phyloP scores from a whole-genome alignment of 805 yeast genomes.

The Saccharomyces jurei region DNA sequence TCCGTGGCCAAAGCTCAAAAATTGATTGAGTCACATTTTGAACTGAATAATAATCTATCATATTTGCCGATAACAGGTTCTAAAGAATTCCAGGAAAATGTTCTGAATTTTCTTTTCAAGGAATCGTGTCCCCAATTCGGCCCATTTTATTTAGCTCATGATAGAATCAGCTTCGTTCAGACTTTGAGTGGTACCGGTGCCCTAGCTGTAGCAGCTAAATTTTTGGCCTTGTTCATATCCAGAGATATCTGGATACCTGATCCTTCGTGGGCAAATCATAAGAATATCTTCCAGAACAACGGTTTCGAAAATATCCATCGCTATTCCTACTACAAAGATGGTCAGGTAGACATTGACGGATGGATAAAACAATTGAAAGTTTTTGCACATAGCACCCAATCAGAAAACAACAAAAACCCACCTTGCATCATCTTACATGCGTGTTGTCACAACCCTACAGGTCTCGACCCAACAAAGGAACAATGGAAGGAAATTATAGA shows the following conservation, averaged over 20 bases:
- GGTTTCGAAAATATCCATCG: conserved; percentile 50
- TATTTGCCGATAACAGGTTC: conserved; percentile 68
- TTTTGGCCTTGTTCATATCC: conserved; percentile 45
- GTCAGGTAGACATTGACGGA: conserved; percentile 57
- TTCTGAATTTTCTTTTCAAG: conserved; percentile 64
- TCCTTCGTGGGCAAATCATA: conserved; percentile 94
- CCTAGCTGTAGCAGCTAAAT: conserved; percentile 73
- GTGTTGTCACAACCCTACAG: conserved; percentile 96
- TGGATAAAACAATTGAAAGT: conserved; percentile 48
- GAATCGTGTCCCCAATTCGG: conserved; percentile 45
- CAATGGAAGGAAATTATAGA: conserved; percentile 76
- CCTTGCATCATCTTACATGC: conserved; percentile 67
- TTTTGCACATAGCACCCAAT: conserved; percentile 16
- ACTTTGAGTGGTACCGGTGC: conserved; percentile 96
- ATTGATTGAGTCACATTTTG: conserved; percentile 35
- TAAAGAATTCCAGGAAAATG: conserved; percentile 54
- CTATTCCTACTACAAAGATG: conserved; percentile 70
- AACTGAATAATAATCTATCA: conserved; percentile 54
- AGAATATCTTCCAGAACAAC: conserved; percentile 65
- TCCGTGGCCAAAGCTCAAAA: conserved; percentile 25
- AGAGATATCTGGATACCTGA: conserved; percentile 57
- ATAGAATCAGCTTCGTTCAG: conserved; percentile 74
- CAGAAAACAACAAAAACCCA: conserved; percentile 46
- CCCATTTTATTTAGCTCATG: conserved; percentile 45
- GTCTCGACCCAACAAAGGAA: conserved; percentile 75